These are phyloP conservation scores for Moringa oleifera DNA, from an alignment of 345 rosid species.

Conservation along the genomic window DNA sequence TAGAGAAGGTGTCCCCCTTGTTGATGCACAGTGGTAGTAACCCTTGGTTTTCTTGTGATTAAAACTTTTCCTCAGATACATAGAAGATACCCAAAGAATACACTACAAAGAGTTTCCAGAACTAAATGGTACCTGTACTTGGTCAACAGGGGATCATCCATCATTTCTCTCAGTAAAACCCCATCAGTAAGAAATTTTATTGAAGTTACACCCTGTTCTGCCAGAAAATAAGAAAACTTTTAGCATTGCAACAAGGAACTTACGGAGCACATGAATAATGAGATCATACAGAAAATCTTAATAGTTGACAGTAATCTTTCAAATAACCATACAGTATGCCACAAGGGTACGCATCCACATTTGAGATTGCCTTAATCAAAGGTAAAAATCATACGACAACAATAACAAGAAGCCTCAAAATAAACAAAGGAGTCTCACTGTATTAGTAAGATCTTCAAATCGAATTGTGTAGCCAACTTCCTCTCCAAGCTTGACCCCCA, in stretches of 20 bases:
- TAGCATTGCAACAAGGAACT: slow-evolving; percentile 1
- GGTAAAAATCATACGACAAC: slow-evolving; percentile 4
- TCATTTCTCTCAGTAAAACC: slow-evolving; percentile 90
- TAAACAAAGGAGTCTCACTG: slow-evolving; percentile 39
- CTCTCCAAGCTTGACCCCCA: slow-evolving; percentile 91
- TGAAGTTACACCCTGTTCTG: slow-evolving; percentile 61
- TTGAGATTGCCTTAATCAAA: not conserved
- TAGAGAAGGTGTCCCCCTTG: too few species aligned
- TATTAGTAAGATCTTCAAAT: slow-evolving; percentile 80
- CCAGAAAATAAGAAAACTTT: slow-evolving; percentile 23
- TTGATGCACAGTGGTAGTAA: too few species aligned
- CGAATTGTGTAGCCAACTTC: slow-evolving; percentile 94
- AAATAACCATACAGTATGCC: not conserved
- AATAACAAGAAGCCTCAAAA: not conserved
- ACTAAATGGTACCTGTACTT: slow-evolving; percentile 66
- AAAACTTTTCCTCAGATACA: too few species aligned
- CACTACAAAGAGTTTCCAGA: not conserved
- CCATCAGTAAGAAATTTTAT: slow-evolving; percentile 96
- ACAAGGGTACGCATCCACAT: slow-evolving; percentile 2
- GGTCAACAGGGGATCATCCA: slow-evolving; percentile 97
- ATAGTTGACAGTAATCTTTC: not conserved
- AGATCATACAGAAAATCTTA: not conserved
- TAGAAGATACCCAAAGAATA: not conserved
- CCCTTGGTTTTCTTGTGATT: too few species aligned
- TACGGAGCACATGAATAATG: slow-evolving; percentile 2